Conservation (phyloP, 192 early-diverging fungal genomes). For the Coemansia sp. region DNA sequence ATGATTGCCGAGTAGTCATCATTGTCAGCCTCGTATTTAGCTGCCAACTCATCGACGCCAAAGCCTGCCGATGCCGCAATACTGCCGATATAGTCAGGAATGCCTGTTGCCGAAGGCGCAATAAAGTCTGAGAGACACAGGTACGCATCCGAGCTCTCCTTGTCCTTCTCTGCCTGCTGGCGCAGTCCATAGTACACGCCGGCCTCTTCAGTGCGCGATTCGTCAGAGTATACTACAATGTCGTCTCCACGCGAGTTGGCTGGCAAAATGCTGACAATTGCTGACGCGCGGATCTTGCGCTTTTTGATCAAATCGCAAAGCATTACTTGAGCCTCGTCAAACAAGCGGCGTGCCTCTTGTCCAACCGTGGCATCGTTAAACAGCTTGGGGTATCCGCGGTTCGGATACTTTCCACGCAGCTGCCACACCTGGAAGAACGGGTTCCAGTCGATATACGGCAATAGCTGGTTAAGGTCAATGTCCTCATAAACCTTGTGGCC, state of each 20-base stretch:
- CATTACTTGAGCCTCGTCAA: conserved; percentile 82
- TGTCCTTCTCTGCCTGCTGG: conserved; percentile 82
- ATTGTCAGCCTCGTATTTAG: conserved; percentile 72
- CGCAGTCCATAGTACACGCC: conserved; percentile 86
- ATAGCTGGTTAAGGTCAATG: conserved; percentile 70
- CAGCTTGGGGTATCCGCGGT: conserved; percentile 96
- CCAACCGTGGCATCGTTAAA: conserved; percentile 95
- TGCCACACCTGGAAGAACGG: conserved; percentile 99
- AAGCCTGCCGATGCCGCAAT: conserved; percentile 90
- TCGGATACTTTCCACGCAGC: conserved; percentile 92
- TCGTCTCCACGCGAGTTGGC: conserved; percentile 89
- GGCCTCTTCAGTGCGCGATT: conserved; percentile 61
- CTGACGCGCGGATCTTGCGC: conserved; percentile 70
- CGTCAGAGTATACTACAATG: conserved; percentile 82
- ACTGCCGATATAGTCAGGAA: conserved; percentile 85
- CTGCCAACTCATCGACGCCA: conserved; percentile 84
- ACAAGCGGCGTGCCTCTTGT: conserved; percentile 84
- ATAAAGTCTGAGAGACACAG: conserved; percentile 90
- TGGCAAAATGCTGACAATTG: conserved; percentile 85
- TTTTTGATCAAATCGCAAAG: conserved; percentile 75
- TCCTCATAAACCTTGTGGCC: conserved; percentile 78
- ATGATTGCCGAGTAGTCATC: conserved; percentile 94
- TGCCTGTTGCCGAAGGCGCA: conserved; percentile 70
- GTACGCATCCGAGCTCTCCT: conserved; percentile 81
- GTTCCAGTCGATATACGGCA: conserved; percentile 95